A percentile compares a stretch with the other conserved stretches of the same genome.
Conservation (phyloP, 1,284 basidiomycete genomes). For the Sporisorium exsertum region DNA sequence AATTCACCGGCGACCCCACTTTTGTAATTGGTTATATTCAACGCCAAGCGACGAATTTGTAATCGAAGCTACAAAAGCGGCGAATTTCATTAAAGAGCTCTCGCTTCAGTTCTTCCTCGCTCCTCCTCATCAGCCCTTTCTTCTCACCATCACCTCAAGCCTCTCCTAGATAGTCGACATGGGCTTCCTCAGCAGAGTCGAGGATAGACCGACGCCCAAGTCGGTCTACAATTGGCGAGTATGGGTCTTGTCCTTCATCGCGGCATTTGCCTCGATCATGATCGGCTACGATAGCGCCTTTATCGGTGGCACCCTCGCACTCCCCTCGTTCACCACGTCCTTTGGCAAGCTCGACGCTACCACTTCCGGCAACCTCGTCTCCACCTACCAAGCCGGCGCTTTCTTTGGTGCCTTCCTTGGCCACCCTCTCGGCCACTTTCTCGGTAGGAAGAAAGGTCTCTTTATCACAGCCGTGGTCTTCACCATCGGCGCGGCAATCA, state of each 20-base stretch:
- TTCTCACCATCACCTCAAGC: neutral
- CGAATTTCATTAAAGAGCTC: neutral
- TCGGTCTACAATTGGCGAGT: slow-evolving; percentile 74
- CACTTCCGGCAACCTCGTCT: slow-evolving; percentile 72
- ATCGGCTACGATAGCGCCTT: slow-evolving; percentile 73
- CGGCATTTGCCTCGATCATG: slow-evolving; percentile 71
- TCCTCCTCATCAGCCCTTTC: neutral
- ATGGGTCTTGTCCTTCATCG: slow-evolving; percentile 70
- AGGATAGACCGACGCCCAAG: slow-evolving; percentile 72
- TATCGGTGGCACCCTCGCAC: slow-evolving; percentile 71
- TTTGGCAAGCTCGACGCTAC: slow-evolving; percentile 69
- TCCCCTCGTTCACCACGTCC: slow-evolving; percentile 72
- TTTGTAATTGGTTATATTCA: slow-evolving; percentile 2
- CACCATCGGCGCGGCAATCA: slow-evolving; percentile 60
- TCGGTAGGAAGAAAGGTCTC: slow-evolving; percentile 53
- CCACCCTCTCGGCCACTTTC: slow-evolving; percentile 41
- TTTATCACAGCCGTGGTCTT: slow-evolving; percentile 57
- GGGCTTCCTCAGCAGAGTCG: slow-evolving; percentile 52
- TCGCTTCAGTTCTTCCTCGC: neutral
- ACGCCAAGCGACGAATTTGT: slow-evolving; percentile 2
- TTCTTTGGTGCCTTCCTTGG: slow-evolving; percentile 57
- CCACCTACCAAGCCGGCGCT: slow-evolving; percentile 72
- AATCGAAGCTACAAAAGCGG: neutral
- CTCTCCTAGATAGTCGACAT: slow-evolving; percentile 9
- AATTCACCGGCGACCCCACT: neutral